A percentile compares a stretch with the other conserved stretches of the same genome.
Evolutionary conservation across 805 yeast genomes (phyloP).

Genomic region (Schwanniomyces yamadae): DNA sequence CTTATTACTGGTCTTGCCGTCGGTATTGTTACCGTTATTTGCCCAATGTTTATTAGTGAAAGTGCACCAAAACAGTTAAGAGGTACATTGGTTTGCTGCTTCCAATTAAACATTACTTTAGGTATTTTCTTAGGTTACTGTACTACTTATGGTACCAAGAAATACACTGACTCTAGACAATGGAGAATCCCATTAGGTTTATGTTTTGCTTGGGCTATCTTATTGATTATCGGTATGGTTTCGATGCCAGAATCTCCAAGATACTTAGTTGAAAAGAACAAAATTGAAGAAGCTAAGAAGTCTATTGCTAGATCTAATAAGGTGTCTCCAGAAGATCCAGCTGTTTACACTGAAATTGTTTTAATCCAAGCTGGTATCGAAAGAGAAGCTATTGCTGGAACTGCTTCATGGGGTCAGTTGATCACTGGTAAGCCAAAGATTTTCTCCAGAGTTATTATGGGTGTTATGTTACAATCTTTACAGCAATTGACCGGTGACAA

Average conservation of each 20-base stretch:
- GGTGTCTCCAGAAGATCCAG: constrained; percentile 50
- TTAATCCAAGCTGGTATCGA: constrained; percentile 60
- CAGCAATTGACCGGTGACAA: constrained; percentile 65
- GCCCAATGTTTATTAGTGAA: constrained; percentile 67
- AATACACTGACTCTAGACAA: constrained; percentile 48
- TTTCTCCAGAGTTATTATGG: constrained; percentile 53
- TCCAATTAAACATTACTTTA: constrained; percentile 66
- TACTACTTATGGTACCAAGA: constrained; percentile 62
- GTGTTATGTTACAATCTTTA: constrained; percentile 56
- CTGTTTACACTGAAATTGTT: constrained; percentile 53
- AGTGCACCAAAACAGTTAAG: constrained; percentile 67
- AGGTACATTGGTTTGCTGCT: constrained; percentile 69
- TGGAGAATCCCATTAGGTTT: constrained; percentile 70
- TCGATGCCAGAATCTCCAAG: constrained; percentile 73
- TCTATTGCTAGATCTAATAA: constrained; percentile 62
- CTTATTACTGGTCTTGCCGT: constrained; percentile 68
- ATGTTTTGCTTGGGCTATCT: constrained; percentile 52
- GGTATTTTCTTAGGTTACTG: constrained; percentile 75
- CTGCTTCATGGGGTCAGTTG: constrained; percentile 64
- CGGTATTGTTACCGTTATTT: constrained; percentile 68
- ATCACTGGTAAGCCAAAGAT: constrained; percentile 65
- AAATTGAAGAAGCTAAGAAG: constrained; percentile 51
- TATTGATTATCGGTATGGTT: constrained; percentile 50
- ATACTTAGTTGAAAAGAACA: constrained; percentile 52
- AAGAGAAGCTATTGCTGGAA: constrained; percentile 60